Percentiles rank a stretch among this genome's conserved stretches.
phyloP scores from a whole-genome alignment of 768 basidiomycete species.

The Lentinula guzmanii region DNA sequence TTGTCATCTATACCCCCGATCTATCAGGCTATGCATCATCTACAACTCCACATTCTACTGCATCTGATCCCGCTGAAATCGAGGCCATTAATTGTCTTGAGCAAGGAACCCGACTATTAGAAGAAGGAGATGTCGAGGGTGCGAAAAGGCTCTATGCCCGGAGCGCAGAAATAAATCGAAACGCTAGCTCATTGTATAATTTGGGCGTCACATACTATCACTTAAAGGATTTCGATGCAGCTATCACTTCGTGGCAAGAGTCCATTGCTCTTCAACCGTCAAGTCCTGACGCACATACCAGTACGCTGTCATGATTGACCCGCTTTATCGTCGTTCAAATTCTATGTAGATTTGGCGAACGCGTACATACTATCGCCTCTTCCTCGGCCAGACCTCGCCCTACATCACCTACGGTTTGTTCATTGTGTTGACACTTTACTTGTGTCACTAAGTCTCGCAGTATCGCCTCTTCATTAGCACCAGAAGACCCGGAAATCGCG shows the following conservation, averaged over 20 bases:
- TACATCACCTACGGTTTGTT: conserved; percentile 75
- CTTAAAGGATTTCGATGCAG: conserved; percentile 84
- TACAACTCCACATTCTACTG: conserved; percentile 73
- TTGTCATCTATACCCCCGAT: not conserved
- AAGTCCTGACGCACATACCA: conserved; percentile 84
- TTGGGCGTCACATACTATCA: conserved; percentile 88
- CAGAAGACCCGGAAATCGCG: conserved; percentile 86
- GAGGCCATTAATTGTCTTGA: conserved; percentile 79
- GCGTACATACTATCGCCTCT: conserved; percentile 81
- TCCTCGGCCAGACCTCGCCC: conserved; percentile 78
- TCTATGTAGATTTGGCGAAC: conserved; percentile 67
- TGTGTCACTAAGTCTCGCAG: conserved; percentile 37
- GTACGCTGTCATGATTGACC: conserved; percentile 35
- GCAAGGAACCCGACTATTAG: conserved; percentile 76
- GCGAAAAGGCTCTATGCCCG: conserved; percentile 75
- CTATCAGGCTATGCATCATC: conserved; percentile 73
- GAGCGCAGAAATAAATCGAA: conserved; percentile 75
- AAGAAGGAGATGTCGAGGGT: conserved; percentile 78
- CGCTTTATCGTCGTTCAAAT: conserved; percentile 6
- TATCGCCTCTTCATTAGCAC: conserved; percentile 75
- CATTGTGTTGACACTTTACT: conserved; percentile 16
- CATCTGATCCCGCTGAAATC: conserved; percentile 74
- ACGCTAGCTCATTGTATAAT: conserved; percentile 80
- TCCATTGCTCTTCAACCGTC: conserved; percentile 76
- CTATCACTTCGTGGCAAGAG: conserved; percentile 83